Evolutionary conservation across 257 asterid species (phyloP).

Genomic region (Solanum acaule): DNA sequence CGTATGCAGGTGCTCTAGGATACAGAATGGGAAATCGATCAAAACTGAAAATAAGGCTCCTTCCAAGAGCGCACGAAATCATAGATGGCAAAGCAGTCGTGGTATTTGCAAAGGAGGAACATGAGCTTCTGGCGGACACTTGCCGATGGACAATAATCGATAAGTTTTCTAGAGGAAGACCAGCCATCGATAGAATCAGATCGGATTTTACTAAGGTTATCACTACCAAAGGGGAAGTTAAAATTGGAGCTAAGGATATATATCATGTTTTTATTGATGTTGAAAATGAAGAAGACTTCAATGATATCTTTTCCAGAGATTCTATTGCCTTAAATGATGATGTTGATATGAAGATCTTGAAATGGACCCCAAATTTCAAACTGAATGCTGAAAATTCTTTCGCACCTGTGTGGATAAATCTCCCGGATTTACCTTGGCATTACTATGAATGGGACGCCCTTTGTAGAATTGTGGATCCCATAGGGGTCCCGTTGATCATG

Average conservation of each 20-base stretch:
- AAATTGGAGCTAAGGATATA: not conserved
- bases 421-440: not conserved
- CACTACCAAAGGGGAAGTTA: not conserved
- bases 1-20: not conserved
- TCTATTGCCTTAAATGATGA: too few species aligned
- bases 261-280: not conserved
- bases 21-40: not conserved
- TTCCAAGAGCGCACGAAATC: not conserved
- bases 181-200: not conserved
- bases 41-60: not conserved
- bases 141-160: not conserved
- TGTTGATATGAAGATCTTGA: not conserved
- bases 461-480: not conserved
- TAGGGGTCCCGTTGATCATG: not conserved
- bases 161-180: not conserved
- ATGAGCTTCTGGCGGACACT: not conserved
- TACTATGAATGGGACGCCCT: not conserved
- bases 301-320: not conserved
- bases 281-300: not conserved
- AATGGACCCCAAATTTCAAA: not conserved
- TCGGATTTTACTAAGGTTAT: not conserved
- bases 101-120: not conserved
- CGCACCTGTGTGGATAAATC: not conserved
- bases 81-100: not conserved
- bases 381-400: too few species aligned